Percentiles rank a stretch among this genome's conserved stretches.
phyloP scores from a whole-genome alignment of 1,139 yeast genomes.

The Yamadazyma triangularis region DNA sequence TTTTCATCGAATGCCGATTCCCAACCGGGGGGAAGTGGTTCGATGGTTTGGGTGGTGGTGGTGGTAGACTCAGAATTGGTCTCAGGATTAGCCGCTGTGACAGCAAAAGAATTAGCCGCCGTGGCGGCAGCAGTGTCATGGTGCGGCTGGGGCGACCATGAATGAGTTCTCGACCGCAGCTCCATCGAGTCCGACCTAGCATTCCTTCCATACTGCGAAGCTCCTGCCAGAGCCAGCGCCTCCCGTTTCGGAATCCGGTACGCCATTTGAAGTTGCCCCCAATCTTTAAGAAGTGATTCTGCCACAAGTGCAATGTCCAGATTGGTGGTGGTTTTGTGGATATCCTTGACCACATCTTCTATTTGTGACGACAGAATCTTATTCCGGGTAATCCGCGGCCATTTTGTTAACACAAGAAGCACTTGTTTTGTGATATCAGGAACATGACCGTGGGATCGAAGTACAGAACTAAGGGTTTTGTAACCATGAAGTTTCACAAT shows the following conservation, averaged over 20 bases:
- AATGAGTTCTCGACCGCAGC: constrained; percentile 8
- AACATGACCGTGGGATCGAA: constrained; percentile 39
- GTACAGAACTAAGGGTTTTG: constrained; percentile 63
- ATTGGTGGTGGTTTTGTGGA: constrained; percentile 29
- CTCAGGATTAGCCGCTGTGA: no score
- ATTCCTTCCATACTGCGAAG: constrained; percentile 14
- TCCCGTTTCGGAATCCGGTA: constrained; percentile 80
- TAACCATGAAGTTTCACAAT: constrained; percentile 85
- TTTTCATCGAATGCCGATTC: constrained; percentile 43
- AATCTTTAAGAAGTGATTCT: constrained; percentile 49
- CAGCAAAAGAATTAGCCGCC: no score
- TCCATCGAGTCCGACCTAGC: constrained; percentile 20
- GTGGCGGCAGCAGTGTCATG: constrained; percentile 26
- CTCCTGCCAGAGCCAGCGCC: constrained; percentile 67
- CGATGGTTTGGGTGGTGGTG: no score
- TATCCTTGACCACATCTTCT: constrained; percentile 54
- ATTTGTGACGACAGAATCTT: constrained; percentile 77
- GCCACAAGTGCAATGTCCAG: constrained; percentile 35
- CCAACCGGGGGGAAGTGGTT: constrained; percentile 49
- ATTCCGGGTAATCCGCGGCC: constrained; percentile 84
- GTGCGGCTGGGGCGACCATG: constrained; percentile 4
- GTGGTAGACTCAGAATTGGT: no score
- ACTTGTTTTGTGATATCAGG: constrained; percentile 42
- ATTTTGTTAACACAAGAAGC: constrained; percentile 53
- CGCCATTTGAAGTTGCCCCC: constrained; percentile 78